These are phyloP conservation scores for Phytophthora nicotianae DNA, from an alignment of 352 stramenopile species.

Conservation along the genomic window DNA sequence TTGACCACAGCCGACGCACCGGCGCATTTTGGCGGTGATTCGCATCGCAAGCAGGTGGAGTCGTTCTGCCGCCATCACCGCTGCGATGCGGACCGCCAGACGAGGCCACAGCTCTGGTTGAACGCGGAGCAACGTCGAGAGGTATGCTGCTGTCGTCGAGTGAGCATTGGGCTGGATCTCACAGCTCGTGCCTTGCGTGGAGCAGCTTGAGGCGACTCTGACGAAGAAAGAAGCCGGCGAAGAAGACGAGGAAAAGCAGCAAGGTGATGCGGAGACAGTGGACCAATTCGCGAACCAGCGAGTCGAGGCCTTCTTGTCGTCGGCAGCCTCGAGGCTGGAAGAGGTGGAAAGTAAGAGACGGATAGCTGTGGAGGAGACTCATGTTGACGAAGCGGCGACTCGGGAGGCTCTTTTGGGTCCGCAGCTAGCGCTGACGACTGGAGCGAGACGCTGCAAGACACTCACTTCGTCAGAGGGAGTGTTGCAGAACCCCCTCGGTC, in stretches of 20 bases:
- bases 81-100: conserved; percentile 52
- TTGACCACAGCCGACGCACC: conserved; percentile 26
- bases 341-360: conserved; percentile 22
- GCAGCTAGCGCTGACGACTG: not conserved
- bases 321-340: conserved; percentile 40
- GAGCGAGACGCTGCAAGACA: conserved; percentile 22
- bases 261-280: not conserved
- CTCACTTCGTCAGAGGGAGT: conserved; percentile 45
- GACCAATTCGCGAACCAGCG: conserved; percentile 9
- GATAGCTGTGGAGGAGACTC: not conserved
- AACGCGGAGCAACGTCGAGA: conserved; percentile 23
- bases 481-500: conserved; percentile 55
- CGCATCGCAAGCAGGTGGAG: conserved; percentile 46
- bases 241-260: conserved; percentile 2
- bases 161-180: conserved; percentile 11
- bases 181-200: conserved; percentile 8
- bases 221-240: conserved; percentile 3
- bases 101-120: conserved; percentile 49
- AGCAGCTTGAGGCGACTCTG: conserved; percentile 18
- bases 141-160: conserved; percentile 28
- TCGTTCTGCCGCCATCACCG: conserved; percentile 59
- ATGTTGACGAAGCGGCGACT: not conserved
- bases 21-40: conserved; percentile 44
- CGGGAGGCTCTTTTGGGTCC: conserved; percentile 14
- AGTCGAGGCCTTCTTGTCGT: conserved; percentile 50